Conservation (phyloP, 768 basidiomycete species). For the Clitopilus passeckerianus region DNA sequence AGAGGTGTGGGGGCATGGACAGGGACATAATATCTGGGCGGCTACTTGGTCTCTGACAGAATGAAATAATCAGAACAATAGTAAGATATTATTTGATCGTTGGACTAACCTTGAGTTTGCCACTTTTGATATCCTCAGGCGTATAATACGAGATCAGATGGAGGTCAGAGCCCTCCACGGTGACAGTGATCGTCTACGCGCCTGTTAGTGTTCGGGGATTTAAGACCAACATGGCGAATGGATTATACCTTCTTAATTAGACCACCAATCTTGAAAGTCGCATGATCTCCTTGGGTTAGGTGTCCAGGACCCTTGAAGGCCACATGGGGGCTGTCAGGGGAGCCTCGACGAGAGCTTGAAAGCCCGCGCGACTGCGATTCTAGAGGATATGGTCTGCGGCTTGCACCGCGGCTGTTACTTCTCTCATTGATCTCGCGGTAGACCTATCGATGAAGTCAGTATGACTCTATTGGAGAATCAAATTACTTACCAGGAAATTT, state of each 20-base stretch:
- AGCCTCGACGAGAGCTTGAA: conserved; percentile 26
- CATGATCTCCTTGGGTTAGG: conserved; percentile 36
- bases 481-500: conserved; percentile 66
- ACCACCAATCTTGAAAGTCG: conserved; percentile 65
- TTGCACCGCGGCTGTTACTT: conserved; percentile 47
- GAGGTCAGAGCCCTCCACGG: conserved; percentile 72
- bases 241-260: conserved; percentile 74
- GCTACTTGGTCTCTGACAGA: conserved; percentile 53
- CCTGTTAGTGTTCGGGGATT: conserved; percentile 1
- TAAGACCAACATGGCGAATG: not conserved
- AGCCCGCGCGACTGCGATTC: conserved; percentile 40
- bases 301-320: conserved; percentile 26
- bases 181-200: conserved; percentile 77
- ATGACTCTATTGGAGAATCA: not conserved
- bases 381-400: conserved; percentile 45
- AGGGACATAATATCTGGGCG: conserved; percentile 69
- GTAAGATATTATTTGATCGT: not conserved
- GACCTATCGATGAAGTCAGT: conserved; percentile 37
- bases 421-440: conserved; percentile 79
- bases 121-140: conserved; percentile 69
- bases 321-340: conserved; percentile 31
- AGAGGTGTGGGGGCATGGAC: conserved; percentile 71
- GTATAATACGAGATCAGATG: conserved; percentile 85
- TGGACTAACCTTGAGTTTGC: conserved; percentile 46
- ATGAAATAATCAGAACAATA: not conserved